Conservation (phyloP, 768 basidiomycete species). For the Lepiota brunneoincarnata region DNA sequence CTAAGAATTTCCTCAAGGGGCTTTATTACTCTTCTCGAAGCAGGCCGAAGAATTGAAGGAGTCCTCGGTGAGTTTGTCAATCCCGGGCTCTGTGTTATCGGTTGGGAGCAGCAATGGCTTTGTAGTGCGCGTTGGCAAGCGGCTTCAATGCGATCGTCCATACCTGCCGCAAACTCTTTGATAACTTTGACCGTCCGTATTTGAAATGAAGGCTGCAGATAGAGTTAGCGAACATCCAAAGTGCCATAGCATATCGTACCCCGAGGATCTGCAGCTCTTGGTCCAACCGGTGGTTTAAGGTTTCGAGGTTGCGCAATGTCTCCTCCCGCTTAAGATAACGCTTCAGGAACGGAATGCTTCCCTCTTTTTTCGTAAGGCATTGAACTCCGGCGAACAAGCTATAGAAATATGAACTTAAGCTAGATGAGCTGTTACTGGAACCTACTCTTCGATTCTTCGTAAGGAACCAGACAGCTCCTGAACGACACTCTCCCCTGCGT, state of each 20-base stretch:
- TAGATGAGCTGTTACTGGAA: not conserved
- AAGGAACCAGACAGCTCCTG: slow-evolving; percentile 52
- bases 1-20: slow-evolving; percentile 8
- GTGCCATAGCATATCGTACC: slow-evolving; percentile 24
- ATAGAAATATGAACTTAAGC: not conserved
- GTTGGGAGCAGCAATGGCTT: slow-evolving; percentile 26
- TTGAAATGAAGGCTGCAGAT: slow-evolving; percentile 27
- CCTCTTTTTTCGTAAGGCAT: slow-evolving; percentile 55
- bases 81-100: not conserved
- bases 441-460: slow-evolving; percentile 44
- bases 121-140: slow-evolving; percentile 36
- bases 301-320: slow-evolving; percentile 49
- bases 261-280: slow-evolving; percentile 61
- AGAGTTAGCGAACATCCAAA: not conserved
- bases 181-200: slow-evolving; percentile 53
- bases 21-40: not conserved
- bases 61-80: slow-evolving; percentile 5
- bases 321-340: slow-evolving; percentile 76
- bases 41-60: slow-evolving; percentile 4
- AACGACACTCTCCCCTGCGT: slow-evolving; percentile 52
- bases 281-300: slow-evolving; percentile 49
- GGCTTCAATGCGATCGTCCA: slow-evolving; percentile 38
- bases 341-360: slow-evolving; percentile 70
- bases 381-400: slow-evolving; percentile 44
- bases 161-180: slow-evolving; percentile 25